Conservation (phyloP, 148 eudicot species). For the Rhododendron henanense region DNA sequence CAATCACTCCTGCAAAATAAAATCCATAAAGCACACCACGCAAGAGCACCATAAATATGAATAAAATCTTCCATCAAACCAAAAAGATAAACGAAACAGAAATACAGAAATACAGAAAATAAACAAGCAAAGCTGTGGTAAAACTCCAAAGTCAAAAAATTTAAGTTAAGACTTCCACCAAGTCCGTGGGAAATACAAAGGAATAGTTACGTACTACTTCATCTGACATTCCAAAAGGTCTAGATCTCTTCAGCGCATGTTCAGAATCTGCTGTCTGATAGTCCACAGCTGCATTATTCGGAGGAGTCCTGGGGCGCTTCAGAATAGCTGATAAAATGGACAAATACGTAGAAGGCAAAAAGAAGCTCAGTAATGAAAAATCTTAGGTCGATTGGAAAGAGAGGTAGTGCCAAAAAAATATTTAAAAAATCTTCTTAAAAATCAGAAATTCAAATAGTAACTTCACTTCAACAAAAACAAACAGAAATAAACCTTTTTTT, state of each 20-base stretch:
- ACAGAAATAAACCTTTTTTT: background rate
- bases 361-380: background rate
- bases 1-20: background rate
- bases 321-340: slow-evolving; percentile 36
- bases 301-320: slow-evolving; percentile 76
- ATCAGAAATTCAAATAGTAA: background rate
- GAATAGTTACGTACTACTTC: slow-evolving; percentile 47
- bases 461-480: background rate
- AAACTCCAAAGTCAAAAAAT: slow-evolving; percentile 1
- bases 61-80: slow-evolving; percentile 2
- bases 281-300: slow-evolving; percentile 54
- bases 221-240: slow-evolving; percentile 64
- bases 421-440: background rate
- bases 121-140: slow-evolving; percentile 3
- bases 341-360: background rate
- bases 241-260: slow-evolving; percentile 66
- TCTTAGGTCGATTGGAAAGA: background rate
- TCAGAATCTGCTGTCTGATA: slow-evolving; percentile 88
- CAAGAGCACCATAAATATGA: background rate
- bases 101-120: background rate
- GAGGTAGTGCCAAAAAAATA: background rate
- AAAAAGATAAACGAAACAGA: background rate
- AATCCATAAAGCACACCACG: background rate
- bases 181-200: slow-evolving; percentile 7
- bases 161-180: background rate